Percentiles rank a stretch among this genome's conserved stretches.
Conservation (phyloP, 331 rosid genomes). For the Ulmus americana region DNA sequence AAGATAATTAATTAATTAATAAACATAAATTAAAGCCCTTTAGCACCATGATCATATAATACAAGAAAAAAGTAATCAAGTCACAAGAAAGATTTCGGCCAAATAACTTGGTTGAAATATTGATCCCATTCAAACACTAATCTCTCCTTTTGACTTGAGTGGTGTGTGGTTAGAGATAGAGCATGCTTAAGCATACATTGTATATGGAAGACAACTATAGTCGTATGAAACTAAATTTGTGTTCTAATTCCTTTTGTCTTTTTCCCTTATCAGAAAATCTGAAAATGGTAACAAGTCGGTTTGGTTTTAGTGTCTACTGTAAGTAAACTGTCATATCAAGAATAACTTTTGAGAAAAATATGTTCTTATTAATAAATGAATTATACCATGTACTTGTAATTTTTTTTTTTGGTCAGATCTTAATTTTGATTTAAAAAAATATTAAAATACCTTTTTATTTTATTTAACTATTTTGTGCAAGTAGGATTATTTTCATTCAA, state of each 20-base stretch:
- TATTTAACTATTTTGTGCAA: too few relatives aligned
- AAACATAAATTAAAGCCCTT: neutral
- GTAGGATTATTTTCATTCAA: too few relatives aligned
- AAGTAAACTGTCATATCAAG: too few relatives aligned
- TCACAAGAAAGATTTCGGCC: constrained; percentile 43
- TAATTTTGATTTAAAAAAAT: too few relatives aligned
- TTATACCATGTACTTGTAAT: too few relatives aligned
- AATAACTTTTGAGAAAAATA: too few relatives aligned
- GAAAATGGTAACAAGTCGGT: too few relatives aligned
- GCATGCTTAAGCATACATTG: constrained; percentile 24
- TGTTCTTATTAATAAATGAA: too few relatives aligned
- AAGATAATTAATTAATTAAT: neutral
- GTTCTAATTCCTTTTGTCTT: neutral
- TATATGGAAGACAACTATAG: constrained; percentile 10
- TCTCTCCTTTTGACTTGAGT: constrained; percentile 22
- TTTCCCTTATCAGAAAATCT: neutral
- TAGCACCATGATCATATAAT: constrained; percentile 35
- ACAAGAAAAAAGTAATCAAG: constrained; percentile 39
- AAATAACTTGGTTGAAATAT: constrained; percentile 31
- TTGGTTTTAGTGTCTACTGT: too few relatives aligned
- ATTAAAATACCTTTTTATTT: too few relatives aligned
- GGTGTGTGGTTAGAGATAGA: constrained; percentile 26
- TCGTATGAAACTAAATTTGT: neutral
- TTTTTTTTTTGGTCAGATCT: too few relatives aligned
- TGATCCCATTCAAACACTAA: constrained; percentile 6